phyloP scores from a whole-genome alignment of 345 rosid genomes.

The Clarkia xantiana region DNA sequence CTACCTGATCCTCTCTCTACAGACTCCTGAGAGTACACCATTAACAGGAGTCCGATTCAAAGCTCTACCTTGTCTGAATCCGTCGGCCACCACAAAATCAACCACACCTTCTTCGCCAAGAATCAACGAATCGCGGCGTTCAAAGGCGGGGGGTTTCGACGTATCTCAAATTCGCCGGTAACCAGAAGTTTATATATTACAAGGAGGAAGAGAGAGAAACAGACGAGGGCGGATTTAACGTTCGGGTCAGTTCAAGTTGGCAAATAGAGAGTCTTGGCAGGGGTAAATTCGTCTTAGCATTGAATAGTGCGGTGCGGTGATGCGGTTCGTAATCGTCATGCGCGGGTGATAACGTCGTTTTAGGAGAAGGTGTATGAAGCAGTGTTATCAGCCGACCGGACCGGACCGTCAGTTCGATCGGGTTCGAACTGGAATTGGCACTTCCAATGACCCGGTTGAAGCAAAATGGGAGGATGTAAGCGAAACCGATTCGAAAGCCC shows the following conservation, averaged over 20 bases:
- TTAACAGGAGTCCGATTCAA: not conserved
- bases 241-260: slow-evolving; percentile 8
- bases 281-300: not conserved
- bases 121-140: not conserved
- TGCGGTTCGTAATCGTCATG: not conserved
- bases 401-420: too few species aligned
- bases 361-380: too few species aligned
- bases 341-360: too few species aligned
- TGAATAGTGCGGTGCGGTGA: not conserved
- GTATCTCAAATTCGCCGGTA: slow-evolving; percentile 22
- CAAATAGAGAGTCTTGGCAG: not conserved
- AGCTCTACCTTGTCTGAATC: not conserved
- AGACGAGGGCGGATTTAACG: slow-evolving; percentile 15
- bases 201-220: not conserved
- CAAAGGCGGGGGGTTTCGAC: not conserved
- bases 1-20: slow-evolving; percentile 9
- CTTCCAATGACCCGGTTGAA: too few species aligned
- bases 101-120: not conserved
- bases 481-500: too few species aligned
- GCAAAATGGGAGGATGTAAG: too few species aligned
- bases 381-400: too few species aligned
- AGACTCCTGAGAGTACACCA: slow-evolving; percentile 6
- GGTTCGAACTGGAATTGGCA: too few species aligned
- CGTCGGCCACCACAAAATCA: not conserved
- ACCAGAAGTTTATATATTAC: slow-evolving; percentile 3